Conservation (phyloP, 2,329 filamentous ascomycete genomes). For the Trichoderma sp. region DNA sequence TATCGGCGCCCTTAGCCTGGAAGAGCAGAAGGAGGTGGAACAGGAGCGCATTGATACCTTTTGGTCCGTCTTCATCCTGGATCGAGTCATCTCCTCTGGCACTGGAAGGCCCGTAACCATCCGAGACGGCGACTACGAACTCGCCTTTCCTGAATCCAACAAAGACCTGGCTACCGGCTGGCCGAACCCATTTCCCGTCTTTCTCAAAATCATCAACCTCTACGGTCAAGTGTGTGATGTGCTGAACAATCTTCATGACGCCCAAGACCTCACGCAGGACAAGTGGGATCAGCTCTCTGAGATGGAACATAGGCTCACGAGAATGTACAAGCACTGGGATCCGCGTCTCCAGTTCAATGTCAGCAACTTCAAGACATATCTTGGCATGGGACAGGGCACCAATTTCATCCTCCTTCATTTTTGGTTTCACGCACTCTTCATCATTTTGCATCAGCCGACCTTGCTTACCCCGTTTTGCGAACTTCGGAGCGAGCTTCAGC, state of each 20-base stretch:
- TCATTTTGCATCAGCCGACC: conserved; percentile 80
- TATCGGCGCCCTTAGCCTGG: conserved; percentile 41
- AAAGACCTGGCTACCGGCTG: conserved; percentile 59
- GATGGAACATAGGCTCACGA: conserved; percentile 80
- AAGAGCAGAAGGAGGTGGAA: conserved; percentile 65
- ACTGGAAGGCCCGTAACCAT: conserved; percentile 82
- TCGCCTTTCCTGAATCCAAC: conserved; percentile 60
- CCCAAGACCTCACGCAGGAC: conserved; percentile 71
- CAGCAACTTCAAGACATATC: conserved; percentile 80
- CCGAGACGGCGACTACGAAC: conserved; percentile 80
- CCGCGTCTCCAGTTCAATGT: conserved; percentile 78
- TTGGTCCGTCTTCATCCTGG: conserved; percentile 86
- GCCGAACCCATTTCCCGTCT: conserved; percentile 75
- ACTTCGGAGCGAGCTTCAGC: conserved; percentile 59
- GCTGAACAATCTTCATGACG: conserved; percentile 74
- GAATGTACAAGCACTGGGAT: conserved; percentile 69
- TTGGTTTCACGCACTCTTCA: conserved; percentile 86
- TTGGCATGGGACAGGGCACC: conserved; percentile 75
- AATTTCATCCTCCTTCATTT: conserved; percentile 85
- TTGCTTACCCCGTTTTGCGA: conserved; percentile 72
- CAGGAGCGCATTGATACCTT: conserved; percentile 83
- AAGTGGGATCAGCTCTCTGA: conserved; percentile 67
- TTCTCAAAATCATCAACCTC: conserved; percentile 81
- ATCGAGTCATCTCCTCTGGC: conserved; percentile 82
- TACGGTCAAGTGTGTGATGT: conserved; percentile 83